A percentile compares a stretch with the other conserved stretches of the same genome.
phyloP scores from a whole-genome alignment of 495 filamentous ascomycete species.

The Podospora tetraspora region DNA sequence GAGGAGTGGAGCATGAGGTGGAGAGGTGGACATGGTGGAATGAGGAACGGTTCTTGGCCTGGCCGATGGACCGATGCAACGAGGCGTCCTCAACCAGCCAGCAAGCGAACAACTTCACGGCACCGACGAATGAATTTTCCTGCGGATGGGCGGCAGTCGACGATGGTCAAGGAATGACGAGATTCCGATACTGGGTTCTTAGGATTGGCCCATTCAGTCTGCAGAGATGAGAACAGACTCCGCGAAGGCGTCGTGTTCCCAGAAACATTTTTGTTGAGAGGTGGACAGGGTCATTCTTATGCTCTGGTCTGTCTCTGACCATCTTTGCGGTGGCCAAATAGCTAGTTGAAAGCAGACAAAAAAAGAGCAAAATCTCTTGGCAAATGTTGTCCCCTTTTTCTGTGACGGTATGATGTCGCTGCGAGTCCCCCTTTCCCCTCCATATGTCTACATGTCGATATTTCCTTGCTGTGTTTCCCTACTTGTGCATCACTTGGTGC shows the following conservation, averaged over 20 bases:
- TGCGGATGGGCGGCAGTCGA: not conserved
- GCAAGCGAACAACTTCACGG: conserved; percentile 12
- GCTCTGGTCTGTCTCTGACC: not conserved
- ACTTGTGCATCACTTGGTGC: not conserved
- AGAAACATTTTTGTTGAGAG: not conserved
- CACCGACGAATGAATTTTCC: not conserved
- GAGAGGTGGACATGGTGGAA: conserved; percentile 4
- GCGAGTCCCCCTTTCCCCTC: not conserved
- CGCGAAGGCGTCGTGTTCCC: not conserved
- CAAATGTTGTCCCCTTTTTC: not conserved
- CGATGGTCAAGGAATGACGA: not conserved
- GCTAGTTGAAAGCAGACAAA: conserved; percentile 25
- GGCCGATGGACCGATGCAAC: conserved; percentile 2
- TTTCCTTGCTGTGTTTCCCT: not conserved
- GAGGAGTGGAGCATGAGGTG: conserved; percentile 3
- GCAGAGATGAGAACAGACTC: not conserved
- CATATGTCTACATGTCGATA: not conserved
- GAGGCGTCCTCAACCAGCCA: conserved; percentile 17
- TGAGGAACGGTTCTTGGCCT: conserved; percentile 1
- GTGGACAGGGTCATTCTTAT: not conserved
- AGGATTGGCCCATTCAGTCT: not conserved
- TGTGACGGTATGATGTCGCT: not conserved
- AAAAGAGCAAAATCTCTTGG: conserved; percentile 29
- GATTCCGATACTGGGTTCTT: not conserved
- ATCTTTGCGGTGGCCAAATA: conserved; percentile 11